phyloP scores from a whole-genome alignment of 1,139 yeast species.

The Geotrichum carabidarum region DNA sequence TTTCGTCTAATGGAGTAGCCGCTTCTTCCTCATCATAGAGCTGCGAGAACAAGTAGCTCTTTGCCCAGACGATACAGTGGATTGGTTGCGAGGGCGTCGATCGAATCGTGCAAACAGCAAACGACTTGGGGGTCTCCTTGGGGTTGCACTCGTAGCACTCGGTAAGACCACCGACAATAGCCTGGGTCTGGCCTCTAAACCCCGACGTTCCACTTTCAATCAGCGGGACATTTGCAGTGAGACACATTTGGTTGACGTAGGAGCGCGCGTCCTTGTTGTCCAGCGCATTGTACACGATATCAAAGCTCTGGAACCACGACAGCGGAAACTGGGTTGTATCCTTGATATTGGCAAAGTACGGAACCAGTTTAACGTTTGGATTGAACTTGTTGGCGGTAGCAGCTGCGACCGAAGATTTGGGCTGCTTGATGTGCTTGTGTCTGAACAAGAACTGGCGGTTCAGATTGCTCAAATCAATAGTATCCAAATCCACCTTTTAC shows the following conservation, averaged over 20 bases:
- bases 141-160: slow-evolving; percentile 93
- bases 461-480: slow-evolving; percentile 84
- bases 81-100: slow-evolving; percentile 95
- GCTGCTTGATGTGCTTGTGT: slow-evolving; percentile 76
- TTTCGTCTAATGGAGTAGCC: slow-evolving; percentile 53
- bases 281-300: slow-evolving; percentile 79
- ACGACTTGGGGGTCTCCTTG: slow-evolving; percentile 82
- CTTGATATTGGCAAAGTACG: slow-evolving; percentile 87
- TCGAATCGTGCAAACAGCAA: slow-evolving; percentile 93
- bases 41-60: slow-evolving; percentile 78
- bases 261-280: slow-evolving; percentile 91
- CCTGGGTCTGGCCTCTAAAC: slow-evolving; percentile 86
- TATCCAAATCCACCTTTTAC: slow-evolving; percentile 65
- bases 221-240: slow-evolving; percentile 67
- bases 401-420: slow-evolving; percentile 75
- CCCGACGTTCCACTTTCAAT: slow-evolving; percentile 97
- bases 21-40: slow-evolving; percentile 55
- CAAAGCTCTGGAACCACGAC: slow-evolving; percentile 76
- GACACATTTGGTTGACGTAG: slow-evolving; percentile 78
- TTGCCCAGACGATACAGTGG: slow-evolving; percentile 97
- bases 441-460: slow-evolving; percentile 91
- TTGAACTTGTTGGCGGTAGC: slow-evolving; percentile 77
- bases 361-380: slow-evolving; percentile 61
- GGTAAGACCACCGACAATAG: slow-evolving; percentile 72
- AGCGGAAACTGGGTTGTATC: slow-evolving; percentile 67